Evolutionary conservation across 2,329 filamentous ascomycete species (phyloP), one percentile per base, ranked within the genome.

Genomic region (Fusarium sambucinum): DNA sequence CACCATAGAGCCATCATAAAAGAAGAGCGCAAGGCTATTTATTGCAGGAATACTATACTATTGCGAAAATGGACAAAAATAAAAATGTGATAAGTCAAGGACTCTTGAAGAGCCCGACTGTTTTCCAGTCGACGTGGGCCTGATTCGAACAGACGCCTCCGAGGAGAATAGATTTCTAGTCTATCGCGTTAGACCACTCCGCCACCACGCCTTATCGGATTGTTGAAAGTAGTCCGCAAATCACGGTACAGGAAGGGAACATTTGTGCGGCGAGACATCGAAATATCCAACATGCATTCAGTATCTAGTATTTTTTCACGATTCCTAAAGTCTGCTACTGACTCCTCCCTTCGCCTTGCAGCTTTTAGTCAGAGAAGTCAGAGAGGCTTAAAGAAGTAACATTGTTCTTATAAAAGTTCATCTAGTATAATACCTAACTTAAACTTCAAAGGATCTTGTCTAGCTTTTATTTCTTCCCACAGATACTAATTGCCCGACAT

Each of bases 111-210:
- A 53, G 50, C 10, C 38, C 38, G 50, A 45, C 37, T 53, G 50
- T 21, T 51, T 51, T 53, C 38, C 27, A 25, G 38, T 45, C 50
- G 50, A 53, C 50, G 50, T 17, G 35, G 50, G 50, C 50, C 50
- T 53, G 50, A 53, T 50, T 50, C 46, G 46, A 50, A 50, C 46
- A 50, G 46, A 50, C 46, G 46, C 46, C 46, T 50, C 46, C 46
- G 46, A 50, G 4, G 46, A 50, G 46, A 50, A 50, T 50, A 50
- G 46, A 50, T 50, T 50, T 50, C 46, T 50, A 50, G 46, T 50
- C 46, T 50, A 50, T 50, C 46, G 46, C 46, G 46, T 50, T 50
- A 50, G 46, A 50, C 46, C 46, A 50, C 46, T 50, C 46, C 46
- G 46, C 46, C 46, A 50, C 46, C 46, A 14, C 46, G 46, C 46